phyloP scores from a whole-genome alignment of 139 green algal species.

The Chlamydomonas applanata region DNA sequence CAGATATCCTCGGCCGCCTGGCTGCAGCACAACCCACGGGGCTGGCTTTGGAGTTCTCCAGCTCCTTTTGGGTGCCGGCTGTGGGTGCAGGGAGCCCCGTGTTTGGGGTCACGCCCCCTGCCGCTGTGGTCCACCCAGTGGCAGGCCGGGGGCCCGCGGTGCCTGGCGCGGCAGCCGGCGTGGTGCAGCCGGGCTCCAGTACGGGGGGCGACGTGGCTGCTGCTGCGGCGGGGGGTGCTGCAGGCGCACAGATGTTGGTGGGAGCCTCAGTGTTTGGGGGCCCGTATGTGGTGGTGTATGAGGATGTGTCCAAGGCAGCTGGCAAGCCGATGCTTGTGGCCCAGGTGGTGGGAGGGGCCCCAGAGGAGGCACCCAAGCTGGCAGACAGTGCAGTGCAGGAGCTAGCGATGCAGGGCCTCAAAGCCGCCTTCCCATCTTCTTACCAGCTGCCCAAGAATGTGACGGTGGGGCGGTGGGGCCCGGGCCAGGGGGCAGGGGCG shows the following conservation, averaged over 20 bases:
- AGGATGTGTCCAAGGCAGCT: too few species aligned
- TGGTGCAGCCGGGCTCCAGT: neutral
- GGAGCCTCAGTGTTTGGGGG: too few species aligned
- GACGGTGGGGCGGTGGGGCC: neutral
- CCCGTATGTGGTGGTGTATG: too few species aligned
- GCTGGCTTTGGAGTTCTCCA: neutral
- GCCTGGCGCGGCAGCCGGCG: neutral
- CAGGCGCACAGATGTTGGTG: neutral
- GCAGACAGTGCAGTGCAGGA: too few species aligned
- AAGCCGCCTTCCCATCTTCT: neutral
- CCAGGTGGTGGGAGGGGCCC: too few species aligned
- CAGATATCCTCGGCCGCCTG: neutral
- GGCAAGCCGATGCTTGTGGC: too few species aligned
- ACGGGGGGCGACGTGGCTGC: neutral
- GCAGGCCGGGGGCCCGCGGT: neutral
- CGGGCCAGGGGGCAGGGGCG: neutral
- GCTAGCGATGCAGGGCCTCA: too few species aligned
- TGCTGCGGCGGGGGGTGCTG: neutral
- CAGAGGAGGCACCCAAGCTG: too few species aligned
- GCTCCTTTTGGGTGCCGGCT: neutral
- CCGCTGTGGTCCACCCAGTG: neutral
- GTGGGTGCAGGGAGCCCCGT: neutral
- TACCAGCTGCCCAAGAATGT: too few species aligned
- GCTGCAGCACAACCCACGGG: neutral
- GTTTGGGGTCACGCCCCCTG: neutral